A percentile compares a stretch with the other conserved stretches of the same genome.
Conservation (phyloP, 306 rosid genomes). For the Psophocarpus tetragonolobus region DNA sequence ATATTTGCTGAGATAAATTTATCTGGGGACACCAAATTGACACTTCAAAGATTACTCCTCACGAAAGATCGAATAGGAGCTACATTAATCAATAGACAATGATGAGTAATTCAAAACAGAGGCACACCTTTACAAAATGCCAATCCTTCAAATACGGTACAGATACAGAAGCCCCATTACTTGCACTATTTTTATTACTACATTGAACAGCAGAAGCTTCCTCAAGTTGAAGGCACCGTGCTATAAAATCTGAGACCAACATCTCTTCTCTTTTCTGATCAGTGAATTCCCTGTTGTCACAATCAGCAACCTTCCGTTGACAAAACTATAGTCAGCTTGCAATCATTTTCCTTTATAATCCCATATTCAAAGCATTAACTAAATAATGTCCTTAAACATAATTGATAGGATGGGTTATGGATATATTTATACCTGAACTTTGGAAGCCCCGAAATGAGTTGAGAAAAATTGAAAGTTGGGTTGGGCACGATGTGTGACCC, state of each 20-base stretch:
- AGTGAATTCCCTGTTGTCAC: conserved; percentile 72
- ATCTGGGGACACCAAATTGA: not conserved
- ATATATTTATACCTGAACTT: conserved; percentile 63
- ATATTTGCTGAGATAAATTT: not conserved
- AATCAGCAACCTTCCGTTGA: conserved; percentile 75
- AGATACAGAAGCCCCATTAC: conserved; percentile 37
- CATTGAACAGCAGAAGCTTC: conserved; percentile 41
- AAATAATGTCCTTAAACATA: not conserved
- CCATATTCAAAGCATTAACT: not conserved
- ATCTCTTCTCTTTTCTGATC: conserved; percentile 88
- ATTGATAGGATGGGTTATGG: not conserved
- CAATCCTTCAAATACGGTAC: conserved; percentile 91
- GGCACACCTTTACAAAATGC: conserved; percentile 89
- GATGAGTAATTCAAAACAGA: not conserved
- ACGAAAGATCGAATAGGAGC: not conserved
- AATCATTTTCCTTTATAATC: not conserved
- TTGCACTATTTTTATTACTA: conserved; percentile 23
- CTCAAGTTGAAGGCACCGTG: conserved; percentile 39
- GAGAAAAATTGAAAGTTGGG: conserved; percentile 73
- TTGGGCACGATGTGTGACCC: conserved; percentile 57
- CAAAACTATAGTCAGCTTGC: not conserved
- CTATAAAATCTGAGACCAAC: conserved; percentile 67
- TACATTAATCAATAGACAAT: not conserved
- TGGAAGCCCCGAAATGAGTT: conserved; percentile 65
- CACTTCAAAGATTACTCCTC: not conserved